Conservation (phyloP, 805 yeast species). For the Zygotorulaspora danielsina region DNA sequence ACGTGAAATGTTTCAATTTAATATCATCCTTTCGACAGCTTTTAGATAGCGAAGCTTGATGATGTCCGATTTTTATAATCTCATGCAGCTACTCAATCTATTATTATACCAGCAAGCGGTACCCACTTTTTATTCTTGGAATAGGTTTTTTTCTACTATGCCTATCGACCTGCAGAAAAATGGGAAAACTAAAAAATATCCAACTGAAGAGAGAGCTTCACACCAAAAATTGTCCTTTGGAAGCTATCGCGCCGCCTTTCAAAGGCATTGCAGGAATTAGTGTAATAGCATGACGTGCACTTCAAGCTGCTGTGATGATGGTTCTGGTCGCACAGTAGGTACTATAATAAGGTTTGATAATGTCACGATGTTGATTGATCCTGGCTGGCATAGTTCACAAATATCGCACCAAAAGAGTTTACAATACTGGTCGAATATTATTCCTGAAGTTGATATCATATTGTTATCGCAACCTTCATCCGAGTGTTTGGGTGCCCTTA, state of each 20-base stretch:
- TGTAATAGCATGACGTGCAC: constrained; percentile 25
- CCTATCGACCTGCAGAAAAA: no score
- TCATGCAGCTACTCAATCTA: no score
- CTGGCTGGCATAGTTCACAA: constrained; percentile 63
- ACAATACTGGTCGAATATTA: constrained; percentile 39
- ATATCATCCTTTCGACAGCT: no score
- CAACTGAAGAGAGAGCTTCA: neutral
- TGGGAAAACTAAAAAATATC: neutral
- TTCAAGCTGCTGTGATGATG: constrained; percentile 27
- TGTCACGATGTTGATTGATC: constrained; percentile 61
- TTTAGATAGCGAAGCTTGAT: no score
- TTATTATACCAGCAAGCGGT: no score
- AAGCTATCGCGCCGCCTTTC: neutral
- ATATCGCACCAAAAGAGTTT: constrained; percentile 34
- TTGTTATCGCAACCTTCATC: constrained; percentile 84
- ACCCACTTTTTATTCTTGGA: no score
- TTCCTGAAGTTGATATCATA: constrained; percentile 57
- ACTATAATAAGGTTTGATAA: constrained; percentile 55
- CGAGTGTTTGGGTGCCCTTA: constrained; percentile 75
- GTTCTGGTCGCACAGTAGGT: constrained; percentile 36
- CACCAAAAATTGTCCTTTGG: neutral
- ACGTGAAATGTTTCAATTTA: neutral
- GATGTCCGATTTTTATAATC: no score
- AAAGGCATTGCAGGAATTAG: neutral
- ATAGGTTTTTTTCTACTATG: no score